These are phyloP conservation scores for Prunus salicina DNA, from an alignment of 306 rosid genomes.

Conservation along the genomic window DNA sequence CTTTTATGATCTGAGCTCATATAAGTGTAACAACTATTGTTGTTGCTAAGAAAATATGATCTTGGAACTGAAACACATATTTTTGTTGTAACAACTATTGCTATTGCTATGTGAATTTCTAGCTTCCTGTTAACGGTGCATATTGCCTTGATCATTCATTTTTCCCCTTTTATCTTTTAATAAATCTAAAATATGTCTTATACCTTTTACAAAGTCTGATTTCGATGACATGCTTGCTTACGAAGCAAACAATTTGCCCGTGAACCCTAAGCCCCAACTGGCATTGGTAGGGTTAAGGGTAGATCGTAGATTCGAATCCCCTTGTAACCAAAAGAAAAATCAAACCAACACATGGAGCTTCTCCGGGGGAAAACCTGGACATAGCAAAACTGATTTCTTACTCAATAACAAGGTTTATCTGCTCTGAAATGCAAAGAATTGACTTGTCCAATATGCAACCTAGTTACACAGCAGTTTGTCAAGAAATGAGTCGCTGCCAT, in stretches of 20 bases:
- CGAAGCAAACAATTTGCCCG: neutral
- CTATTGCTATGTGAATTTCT: neutral
- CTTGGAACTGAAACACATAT: neutral
- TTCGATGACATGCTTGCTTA: neutral
- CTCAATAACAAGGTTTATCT: neutral
- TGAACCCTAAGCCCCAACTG: neutral
- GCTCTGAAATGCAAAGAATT: neutral
- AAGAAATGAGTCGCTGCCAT: neutral
- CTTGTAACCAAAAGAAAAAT: neutral
- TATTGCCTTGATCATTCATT: slow-evolving; percentile 3
- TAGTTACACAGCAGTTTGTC: neutral
- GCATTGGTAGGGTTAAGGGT: neutral
- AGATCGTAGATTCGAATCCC: neutral
- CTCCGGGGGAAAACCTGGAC: neutral
- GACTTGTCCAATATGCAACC: neutral
- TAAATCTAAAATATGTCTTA: neutral
- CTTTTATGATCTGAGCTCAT: neutral
- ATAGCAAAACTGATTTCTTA: neutral
- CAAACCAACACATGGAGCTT: neutral
- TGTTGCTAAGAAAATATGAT: neutral
- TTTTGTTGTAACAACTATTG: neutral
- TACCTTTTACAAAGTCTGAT: neutral
- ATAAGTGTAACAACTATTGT: neutral
- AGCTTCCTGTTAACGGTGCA: neutral
- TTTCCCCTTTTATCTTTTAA: neutral